A percentile compares a stretch with the other conserved stretches of the same genome.
phyloP scores from a whole-genome alignment of 208 protist species.

The Trypanosomatidae sp. region DNA sequence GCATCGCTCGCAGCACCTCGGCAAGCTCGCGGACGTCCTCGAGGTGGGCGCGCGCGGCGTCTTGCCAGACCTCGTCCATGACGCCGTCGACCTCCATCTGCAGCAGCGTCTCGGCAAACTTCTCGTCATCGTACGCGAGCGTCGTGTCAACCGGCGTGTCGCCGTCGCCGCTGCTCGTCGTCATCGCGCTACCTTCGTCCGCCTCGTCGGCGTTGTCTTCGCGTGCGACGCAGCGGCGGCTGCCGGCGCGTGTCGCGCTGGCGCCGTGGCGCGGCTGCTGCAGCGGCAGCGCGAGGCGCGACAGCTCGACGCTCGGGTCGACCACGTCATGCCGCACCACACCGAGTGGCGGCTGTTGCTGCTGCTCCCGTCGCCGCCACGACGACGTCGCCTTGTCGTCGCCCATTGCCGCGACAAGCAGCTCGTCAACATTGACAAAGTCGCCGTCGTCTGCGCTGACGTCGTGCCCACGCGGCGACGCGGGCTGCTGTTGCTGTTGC shows the following conservation, averaged over 20 bases:
- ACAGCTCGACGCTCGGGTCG: too few relatives aligned
- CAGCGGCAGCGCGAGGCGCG: not conserved
- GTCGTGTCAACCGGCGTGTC: too few relatives aligned
- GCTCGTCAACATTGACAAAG: not conserved
- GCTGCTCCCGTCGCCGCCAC: too few relatives aligned
- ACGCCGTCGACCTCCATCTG: constrained; percentile 84
- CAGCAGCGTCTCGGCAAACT: constrained; percentile 73
- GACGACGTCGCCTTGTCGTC: not conserved
- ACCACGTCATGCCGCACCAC: too few relatives aligned
- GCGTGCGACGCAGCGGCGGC: too few relatives aligned
- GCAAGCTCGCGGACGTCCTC: constrained; percentile 73
- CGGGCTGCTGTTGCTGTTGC: too few relatives aligned
- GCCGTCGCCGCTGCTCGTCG: too few relatives aligned
- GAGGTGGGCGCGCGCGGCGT: constrained; percentile 41
- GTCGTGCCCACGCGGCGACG: not conserved
- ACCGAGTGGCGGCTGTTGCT: too few relatives aligned
- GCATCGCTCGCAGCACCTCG: constrained; percentile 43
- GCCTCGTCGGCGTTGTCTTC: too few relatives aligned
- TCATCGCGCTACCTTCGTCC: too few relatives aligned
- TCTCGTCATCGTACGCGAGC: constrained; percentile 81
- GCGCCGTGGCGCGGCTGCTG: too few relatives aligned
- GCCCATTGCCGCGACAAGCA: not conserved
- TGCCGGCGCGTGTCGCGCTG: too few relatives aligned
- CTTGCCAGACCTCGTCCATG: constrained; percentile 81
- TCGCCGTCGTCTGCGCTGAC: not conserved